Percentiles rank a stretch among this genome's conserved stretches.
Conservation (phyloP, 129 eudicot genomes). For the Flaveria trinervia region DNA sequence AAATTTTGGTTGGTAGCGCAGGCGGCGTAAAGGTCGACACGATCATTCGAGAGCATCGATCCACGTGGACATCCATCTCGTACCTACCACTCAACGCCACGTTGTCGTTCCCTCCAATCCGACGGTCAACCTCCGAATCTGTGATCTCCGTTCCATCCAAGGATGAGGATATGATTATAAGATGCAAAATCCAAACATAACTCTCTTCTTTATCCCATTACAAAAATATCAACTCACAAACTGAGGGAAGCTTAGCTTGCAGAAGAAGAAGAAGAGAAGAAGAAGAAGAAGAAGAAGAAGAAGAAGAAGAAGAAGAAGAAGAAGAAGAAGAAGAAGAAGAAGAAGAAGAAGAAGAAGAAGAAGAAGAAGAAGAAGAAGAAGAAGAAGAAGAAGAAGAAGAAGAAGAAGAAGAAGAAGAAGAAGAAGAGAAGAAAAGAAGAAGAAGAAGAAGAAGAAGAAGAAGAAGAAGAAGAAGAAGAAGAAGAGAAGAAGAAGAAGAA, state of each 20-base stretch:
- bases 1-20: neutral
- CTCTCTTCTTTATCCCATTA: too few relatives aligned
- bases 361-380: slow-evolving; percentile 44
- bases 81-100: slow-evolving; percentile 32
- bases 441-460: slow-evolving; percentile 53
- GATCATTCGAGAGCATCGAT: neutral
- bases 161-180: slow-evolving; percentile 17
- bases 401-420: slow-evolving; percentile 45
- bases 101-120: slow-evolving; percentile 4
- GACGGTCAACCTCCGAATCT: slow-evolving; percentile 19
- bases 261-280: slow-evolving; percentile 35
- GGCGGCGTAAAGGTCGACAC: slow-evolving; percentile 31
- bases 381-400: slow-evolving; percentile 53
- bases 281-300: slow-evolving; percentile 45
- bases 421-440: slow-evolving; percentile 47
- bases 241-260: neutral
- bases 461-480: slow-evolving; percentile 46
- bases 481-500: slow-evolving; percentile 46
- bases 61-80: slow-evolving; percentile 31
- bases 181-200: too few relatives aligned
- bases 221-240: neutral
- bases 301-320: slow-evolving; percentile 44
- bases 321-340: slow-evolving; percentile 53
- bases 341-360: slow-evolving; percentile 47
- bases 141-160: slow-evolving; percentile 21